Evolutionary conservation across 164 flowering plant species (phyloP), one percentile per base, ranked within the genome.

Genomic region (Buxus sempervirens): DNA sequence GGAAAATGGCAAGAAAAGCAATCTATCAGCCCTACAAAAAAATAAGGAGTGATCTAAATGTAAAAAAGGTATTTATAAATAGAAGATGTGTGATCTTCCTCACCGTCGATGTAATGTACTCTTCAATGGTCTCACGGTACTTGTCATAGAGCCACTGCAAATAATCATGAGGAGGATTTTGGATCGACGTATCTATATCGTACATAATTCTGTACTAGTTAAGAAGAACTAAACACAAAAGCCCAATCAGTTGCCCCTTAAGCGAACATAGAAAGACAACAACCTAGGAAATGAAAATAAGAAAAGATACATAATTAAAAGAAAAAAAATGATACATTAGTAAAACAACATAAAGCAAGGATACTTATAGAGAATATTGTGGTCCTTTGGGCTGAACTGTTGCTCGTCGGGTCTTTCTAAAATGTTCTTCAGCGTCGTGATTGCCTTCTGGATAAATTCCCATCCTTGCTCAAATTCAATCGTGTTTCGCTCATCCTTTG

Each of bases 111-210:
- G 75, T 73, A 12, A 89, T 86, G 77, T 90, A 88, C 36, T 82
- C 88, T 61, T 80, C 87, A 65, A 90, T 83, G 14, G 87, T 63
- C 65, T 83, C 87, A 21, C 70, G 68, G 68, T 88, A 88, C 41
- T 84, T 85, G 58, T 85, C 89, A 58, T 90, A 90, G 15, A 88
- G 78, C 69, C 86, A 87, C 45, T 86, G 87, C n/a, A 93, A 85
- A 73, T 86, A 85, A 61, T 88, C 89, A 73, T 85, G 87, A 13
- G 90, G 91, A 8, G 89, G 88, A 70, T 85, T 86, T 62, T 88
- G 96, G 5, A 88, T 86, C 38, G 92, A 89, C 90, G n/a, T n/a
- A n/a, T n/a, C n/a, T n/a, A 88, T 83, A 70, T 88, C 82, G 62
- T 86, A 86, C 20, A 84, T 84, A 16, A 89, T 88, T 54, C 96